A percentile compares a stretch with the other conserved stretches of the same genome.
Conservation (phyloP, 2,329 filamentous ascomycete genomes). For the Beauveria caledonica region DNA sequence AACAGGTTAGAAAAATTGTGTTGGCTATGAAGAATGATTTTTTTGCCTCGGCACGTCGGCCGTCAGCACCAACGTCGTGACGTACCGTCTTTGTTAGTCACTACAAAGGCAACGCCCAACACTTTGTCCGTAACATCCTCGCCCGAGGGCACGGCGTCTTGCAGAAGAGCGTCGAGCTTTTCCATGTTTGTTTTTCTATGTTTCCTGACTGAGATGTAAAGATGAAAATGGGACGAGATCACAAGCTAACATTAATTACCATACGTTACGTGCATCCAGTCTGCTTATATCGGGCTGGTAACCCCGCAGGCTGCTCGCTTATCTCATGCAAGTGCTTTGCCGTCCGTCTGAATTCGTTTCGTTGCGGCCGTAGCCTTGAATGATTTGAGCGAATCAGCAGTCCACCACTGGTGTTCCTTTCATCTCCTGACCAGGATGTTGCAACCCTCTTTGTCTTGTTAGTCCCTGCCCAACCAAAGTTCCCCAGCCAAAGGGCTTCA, state of each 20-base stretch:
- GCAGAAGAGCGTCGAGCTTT: slow-evolving; percentile 22
- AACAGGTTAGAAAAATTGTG: not conserved
- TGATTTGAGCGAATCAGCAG: not conserved
- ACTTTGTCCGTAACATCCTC: slow-evolving; percentile 25
- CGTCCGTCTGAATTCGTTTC: not conserved
- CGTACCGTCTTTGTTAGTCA: slow-evolving; percentile 25
- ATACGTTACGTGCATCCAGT: not conserved
- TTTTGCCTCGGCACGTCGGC: not conserved
- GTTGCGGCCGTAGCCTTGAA: not conserved
- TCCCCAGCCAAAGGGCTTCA: no score
- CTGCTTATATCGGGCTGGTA: not conserved
- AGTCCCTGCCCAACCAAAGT: no score
- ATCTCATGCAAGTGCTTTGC: not conserved
- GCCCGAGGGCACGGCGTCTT: slow-evolving; percentile 21
- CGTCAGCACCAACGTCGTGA: not conserved
- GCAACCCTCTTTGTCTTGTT: not conserved
- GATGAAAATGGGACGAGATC: not conserved
- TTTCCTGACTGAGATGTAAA: not conserved
- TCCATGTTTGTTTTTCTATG: slow-evolving; percentile 17
- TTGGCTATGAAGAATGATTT: not conserved
- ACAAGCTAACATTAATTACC: not conserved
- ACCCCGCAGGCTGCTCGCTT: not conserved
- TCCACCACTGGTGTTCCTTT: no score
- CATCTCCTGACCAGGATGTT: no score
- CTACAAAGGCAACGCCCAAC: slow-evolving; percentile 29